Conservation (phyloP, 495 filamentous ascomycete genomes). For the Xylaria nigripes region DNA sequence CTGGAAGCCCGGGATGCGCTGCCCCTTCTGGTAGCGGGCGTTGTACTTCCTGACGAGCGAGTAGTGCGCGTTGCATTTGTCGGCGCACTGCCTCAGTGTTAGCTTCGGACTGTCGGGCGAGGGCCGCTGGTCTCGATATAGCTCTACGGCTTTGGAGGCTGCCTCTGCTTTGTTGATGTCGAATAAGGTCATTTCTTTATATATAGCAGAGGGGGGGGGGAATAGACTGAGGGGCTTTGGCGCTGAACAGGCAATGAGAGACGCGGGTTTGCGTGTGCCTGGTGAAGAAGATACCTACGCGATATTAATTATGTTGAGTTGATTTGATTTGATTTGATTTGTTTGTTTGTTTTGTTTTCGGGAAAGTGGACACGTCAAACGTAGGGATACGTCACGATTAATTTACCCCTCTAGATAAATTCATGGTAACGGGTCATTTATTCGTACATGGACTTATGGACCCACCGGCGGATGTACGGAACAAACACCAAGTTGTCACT, state of each 20-base stretch:
- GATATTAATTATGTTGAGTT: too few relatives aligned
- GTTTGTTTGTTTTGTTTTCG: neutral
- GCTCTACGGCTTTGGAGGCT: neutral
- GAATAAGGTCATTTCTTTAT: neutral
- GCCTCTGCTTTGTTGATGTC: neutral
- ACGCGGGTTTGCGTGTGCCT: too few relatives aligned
- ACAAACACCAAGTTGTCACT: too few relatives aligned
- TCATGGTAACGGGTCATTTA: too few relatives aligned
- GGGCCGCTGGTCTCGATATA: neutral
- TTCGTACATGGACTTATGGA: too few relatives aligned
- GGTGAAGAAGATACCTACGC: too few relatives aligned
- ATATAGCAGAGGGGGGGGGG: too few relatives aligned
- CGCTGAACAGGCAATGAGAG: too few relatives aligned
- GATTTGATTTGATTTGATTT: neutral
- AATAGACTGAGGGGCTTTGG: too few relatives aligned
- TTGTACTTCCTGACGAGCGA: neutral
- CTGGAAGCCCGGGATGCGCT: neutral
- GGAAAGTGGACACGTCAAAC: neutral
- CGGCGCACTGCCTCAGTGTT: neutral
- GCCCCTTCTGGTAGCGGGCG: neutral
- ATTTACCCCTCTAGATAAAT: neutral
- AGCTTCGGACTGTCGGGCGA: neutral
- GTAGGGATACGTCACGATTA: neutral
- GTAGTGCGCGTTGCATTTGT: neutral
- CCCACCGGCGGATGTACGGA: too few relatives aligned